A percentile compares a stretch with the other conserved stretches of the same genome.
These are phyloP conservation scores for Musa troglodytarum DNA, from an alignment of 176 grass and related monocot species.

Conservation along the genomic window DNA sequence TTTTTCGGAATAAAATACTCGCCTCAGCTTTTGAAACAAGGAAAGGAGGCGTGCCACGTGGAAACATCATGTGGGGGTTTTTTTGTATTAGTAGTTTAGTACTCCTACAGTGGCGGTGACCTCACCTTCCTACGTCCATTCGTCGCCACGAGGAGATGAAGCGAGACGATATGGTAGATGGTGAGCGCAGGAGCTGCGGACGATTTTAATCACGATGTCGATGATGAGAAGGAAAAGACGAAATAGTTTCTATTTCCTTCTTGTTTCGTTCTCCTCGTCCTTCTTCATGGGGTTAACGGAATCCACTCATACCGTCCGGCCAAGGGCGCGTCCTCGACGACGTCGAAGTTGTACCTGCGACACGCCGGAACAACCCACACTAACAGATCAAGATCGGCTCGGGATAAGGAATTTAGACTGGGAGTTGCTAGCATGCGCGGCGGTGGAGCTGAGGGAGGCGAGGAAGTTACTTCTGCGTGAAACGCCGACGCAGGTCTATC, in stretches of 20 bases:
- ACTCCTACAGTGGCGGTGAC: no score
- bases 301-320: slow-evolving; percentile 15
- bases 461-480: slow-evolving; percentile 27
- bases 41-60: no score
- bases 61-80: no score
- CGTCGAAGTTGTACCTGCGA: slow-evolving; percentile 26
- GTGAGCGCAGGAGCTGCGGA: neutral
- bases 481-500: slow-evolving; percentile 28
- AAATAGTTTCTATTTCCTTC: neutral
- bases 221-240: neutral
- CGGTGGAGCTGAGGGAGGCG: neutral
- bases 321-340: slow-evolving; percentile 15
- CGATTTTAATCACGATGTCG: neutral
- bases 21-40: no score
- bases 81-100: no score
- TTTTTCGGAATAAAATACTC: no score
- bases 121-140: no score
- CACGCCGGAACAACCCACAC: neutral
- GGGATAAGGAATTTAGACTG: no score
- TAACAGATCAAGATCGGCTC: neutral
- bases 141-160: no score
- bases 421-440: slow-evolving; percentile 3
- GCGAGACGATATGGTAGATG: neutral
- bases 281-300: slow-evolving; percentile 9
- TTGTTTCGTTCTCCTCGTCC: neutral